Evolutionary conservation across 2,329 filamentous ascomycete genomes (phyloP).

Genomic region (Leptographium galeiforme): DNA sequence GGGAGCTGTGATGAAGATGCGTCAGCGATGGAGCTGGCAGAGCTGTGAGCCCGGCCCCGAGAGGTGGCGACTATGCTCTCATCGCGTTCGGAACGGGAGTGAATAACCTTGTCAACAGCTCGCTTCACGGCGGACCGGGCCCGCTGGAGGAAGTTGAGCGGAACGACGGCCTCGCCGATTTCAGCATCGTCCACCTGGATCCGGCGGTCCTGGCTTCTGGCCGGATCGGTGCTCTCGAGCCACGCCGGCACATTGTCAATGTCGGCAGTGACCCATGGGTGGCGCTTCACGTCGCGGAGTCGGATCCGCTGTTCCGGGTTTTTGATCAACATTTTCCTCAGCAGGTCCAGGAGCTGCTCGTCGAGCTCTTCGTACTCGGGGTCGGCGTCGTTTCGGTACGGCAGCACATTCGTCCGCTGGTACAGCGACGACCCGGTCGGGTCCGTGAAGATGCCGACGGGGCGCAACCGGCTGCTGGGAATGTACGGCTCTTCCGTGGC

Average conservation of each 20-base stretch:
- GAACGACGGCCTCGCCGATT: slow-evolving; percentile 79
- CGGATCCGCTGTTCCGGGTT: slow-evolving; percentile 82
- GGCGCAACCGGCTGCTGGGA: slow-evolving; percentile 66
- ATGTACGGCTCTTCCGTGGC: slow-evolving; percentile 89
- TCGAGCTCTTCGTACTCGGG: slow-evolving; percentile 78
- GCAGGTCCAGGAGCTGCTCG: slow-evolving; percentile 63
- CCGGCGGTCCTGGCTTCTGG: slow-evolving; percentile 61
- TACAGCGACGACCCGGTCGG: slow-evolving; percentile 41
- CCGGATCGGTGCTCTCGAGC: slow-evolving; percentile 91
- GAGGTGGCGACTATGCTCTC: slow-evolving; percentile 32
- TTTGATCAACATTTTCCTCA: slow-evolving; percentile 71
- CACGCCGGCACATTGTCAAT: slow-evolving; percentile 63
- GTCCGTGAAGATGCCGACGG: slow-evolving; percentile 49
- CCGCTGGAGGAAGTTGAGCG: slow-evolving; percentile 74
- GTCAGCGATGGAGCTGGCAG: slow-evolving; percentile 50
- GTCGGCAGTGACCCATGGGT: slow-evolving; percentile 77
- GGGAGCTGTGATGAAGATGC: slow-evolving; percentile 25
- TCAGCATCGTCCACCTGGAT: slow-evolving; percentile 90
- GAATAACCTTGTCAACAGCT: slow-evolving; percentile 49
- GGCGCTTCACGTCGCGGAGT: slow-evolving; percentile 81
- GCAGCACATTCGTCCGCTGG: slow-evolving; percentile 44
- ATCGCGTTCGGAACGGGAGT: slow-evolving; percentile 43
- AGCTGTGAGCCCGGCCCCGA: slow-evolving; percentile 45
- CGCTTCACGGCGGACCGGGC: slow-evolving; percentile 68
- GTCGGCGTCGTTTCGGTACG: slow-evolving; percentile 64